phyloP scores from a whole-genome alignment of 305 asterid species.

The Rubia tinctorum region DNA sequence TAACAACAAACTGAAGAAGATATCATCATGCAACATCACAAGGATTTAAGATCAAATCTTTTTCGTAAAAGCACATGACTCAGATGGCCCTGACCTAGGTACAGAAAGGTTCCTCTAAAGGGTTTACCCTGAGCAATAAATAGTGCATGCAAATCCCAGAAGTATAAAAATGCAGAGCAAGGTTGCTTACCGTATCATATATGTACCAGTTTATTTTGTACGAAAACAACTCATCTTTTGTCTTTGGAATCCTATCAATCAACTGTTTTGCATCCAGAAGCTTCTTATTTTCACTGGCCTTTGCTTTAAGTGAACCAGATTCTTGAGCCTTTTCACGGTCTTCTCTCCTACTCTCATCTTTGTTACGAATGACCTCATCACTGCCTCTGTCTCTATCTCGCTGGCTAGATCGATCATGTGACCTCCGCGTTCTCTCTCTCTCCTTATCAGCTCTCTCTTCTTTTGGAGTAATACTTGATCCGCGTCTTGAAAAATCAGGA shows the following conservation, averaged over 20 bases:
- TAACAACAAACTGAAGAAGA: neutral
- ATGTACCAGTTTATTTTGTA: conserved; percentile 83
- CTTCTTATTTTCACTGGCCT: conserved; percentile 74
- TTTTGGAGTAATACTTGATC: conserved; percentile 51
- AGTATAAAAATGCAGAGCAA: neutral
- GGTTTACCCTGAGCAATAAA: neutral
- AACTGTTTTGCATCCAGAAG: conserved; percentile 92
- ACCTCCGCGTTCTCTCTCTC: conserved; percentile 63
- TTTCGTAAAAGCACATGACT: neutral
- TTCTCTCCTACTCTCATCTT: conserved; percentile 64
- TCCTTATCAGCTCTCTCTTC: conserved; percentile 71
- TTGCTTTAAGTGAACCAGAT: conserved; percentile 41
- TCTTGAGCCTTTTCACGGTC: conserved; percentile 54
- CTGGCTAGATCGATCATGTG: conserved; percentile 72
- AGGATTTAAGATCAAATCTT: neutral
- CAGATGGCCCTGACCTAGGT: neutral
- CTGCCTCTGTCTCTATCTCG: conserved; percentile 71
- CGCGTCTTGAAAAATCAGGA: conserved; percentile 64
- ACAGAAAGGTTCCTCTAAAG: neutral
- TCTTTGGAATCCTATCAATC: conserved; percentile 96
- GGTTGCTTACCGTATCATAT: conserved; percentile 73
- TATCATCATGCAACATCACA: neutral
- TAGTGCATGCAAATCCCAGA: neutral
- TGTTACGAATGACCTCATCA: conserved; percentile 45
- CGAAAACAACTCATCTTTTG: conserved; percentile 92